phyloP scores from a whole-genome alignment of 2,329 filamentous ascomycete species.

The Fusarium sp. region DNA sequence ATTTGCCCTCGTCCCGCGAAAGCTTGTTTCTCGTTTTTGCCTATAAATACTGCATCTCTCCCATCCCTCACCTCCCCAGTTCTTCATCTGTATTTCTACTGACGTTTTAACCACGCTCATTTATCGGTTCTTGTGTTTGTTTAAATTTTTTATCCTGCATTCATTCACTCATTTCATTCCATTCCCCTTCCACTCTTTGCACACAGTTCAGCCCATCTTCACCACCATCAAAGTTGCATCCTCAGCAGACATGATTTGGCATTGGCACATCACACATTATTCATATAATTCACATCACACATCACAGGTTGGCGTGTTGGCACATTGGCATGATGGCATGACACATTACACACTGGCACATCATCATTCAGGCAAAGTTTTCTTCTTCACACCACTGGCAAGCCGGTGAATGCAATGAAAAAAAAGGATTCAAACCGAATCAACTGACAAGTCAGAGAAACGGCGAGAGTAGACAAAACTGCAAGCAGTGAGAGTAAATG shows the following conservation, averaged over 20 bases:
- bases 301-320: no score
- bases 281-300: neutral
- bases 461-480: neutral
- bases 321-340: no score
- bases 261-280: neutral
- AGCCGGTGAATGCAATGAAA: constrained; percentile 6
- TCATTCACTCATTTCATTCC: neutral
- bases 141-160: accelerated
- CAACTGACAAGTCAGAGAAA: neutral
- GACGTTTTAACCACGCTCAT: neutral
- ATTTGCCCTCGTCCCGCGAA: neutral
- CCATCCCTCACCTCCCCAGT: neutral
- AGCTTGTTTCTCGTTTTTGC: neutral
- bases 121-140: neutral
- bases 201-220: neutral
- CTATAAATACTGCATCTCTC: neutral
- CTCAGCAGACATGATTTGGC: neutral
- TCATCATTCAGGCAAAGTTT: neutral
- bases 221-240: neutral
- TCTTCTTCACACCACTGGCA: neutral
- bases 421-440: neutral
- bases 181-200: neutral
- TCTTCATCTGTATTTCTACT: neutral
- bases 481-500: neutral
- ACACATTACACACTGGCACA: neutral